phyloP scores from a whole-genome alignment of 139 green algal species.

The Pleodorina starrii region DNA sequence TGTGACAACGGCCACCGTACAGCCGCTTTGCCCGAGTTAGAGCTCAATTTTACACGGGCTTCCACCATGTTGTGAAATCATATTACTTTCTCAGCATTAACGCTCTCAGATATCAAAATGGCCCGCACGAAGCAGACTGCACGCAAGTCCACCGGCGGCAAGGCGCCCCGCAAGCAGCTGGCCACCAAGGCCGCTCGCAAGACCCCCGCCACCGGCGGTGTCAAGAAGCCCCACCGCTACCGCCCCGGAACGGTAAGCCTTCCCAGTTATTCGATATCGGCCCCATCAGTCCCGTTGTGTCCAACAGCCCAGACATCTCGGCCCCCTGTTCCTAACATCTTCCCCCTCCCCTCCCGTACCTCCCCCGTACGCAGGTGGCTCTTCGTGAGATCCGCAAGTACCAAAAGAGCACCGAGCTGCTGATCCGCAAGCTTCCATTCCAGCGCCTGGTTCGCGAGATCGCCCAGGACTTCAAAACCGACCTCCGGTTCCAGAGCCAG shows the following conservation, averaged over 20 bases:
- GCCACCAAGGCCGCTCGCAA: constrained; percentile 95
- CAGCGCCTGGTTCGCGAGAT: constrained; percentile 98
- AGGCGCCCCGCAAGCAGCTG: constrained; percentile 95
- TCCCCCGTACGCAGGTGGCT: no score
- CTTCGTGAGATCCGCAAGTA: constrained; percentile 93
- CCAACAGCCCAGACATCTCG: no score
- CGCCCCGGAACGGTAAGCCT: no score
- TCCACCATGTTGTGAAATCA: no score
- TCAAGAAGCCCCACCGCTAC: constrained; percentile 95
- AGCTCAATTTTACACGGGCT: no score
- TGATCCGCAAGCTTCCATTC: constrained; percentile 98
- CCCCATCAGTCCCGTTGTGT: no score
- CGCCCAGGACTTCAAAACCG: constrained; percentile 97
- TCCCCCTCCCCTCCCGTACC: no score
- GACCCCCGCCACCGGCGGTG: constrained; percentile 88
- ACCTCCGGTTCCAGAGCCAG: constrained; percentile 95
- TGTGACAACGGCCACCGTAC: no score
- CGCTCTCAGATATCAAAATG: constrained; percentile 71
- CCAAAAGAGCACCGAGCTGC: constrained; percentile 95
- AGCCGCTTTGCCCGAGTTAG: no score
- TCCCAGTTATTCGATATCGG: no score
- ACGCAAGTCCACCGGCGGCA: constrained; percentile 95
- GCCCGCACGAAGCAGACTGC: constrained; percentile 99
- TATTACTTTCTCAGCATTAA: no score
- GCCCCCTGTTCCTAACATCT: no score